Conservation (phyloP, 495 filamentous ascomycete genomes). For the Penicillium canariense region DNA sequence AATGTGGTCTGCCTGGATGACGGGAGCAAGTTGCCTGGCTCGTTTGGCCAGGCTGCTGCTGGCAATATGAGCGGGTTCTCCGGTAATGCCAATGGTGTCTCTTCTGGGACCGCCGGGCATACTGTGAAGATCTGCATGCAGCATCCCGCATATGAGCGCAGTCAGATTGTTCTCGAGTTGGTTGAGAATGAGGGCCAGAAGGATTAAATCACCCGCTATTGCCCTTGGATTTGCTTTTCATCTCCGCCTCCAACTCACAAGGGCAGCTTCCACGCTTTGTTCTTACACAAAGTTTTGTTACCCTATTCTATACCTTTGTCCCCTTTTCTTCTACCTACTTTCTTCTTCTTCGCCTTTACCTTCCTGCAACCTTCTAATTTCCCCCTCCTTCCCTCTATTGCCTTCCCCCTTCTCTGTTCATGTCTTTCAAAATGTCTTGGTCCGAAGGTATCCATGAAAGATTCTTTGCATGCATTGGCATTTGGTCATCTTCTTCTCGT, state of each 20-base stretch:
- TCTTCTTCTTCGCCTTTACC: not conserved
- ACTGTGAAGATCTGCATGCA: conserved; percentile 95
- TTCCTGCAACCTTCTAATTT: not conserved
- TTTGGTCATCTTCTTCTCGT: not conserved
- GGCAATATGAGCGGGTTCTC: conserved; percentile 27
- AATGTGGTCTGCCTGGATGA: conserved; percentile 89
- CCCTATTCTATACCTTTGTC: too few species aligned
- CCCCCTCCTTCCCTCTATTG: not conserved
- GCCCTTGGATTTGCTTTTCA: not conserved
- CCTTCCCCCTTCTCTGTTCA: not conserved
- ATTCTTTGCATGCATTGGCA: not conserved
- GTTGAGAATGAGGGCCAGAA: conserved; percentile 90
- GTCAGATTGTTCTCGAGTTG: conserved; percentile 87
- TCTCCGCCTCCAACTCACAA: not conserved
- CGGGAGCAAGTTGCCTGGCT: conserved; percentile 54
- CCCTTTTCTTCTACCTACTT: not conserved
- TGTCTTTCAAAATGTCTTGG: not conserved
- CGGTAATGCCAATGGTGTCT: conserved; percentile 28
- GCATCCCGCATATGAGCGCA: conserved; percentile 78
- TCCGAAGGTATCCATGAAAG: not conserved
- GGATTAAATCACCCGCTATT: conserved; percentile 44
- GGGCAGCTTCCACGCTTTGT: not conserved
- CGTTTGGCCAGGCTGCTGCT: conserved; percentile 32
- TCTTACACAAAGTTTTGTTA: not conserved
- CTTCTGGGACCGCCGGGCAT: conserved; percentile 30